Base-by-base conservation (phyloP, 108 stramenopile genomes). In the Asterionellopsis glacialis region DNA sequence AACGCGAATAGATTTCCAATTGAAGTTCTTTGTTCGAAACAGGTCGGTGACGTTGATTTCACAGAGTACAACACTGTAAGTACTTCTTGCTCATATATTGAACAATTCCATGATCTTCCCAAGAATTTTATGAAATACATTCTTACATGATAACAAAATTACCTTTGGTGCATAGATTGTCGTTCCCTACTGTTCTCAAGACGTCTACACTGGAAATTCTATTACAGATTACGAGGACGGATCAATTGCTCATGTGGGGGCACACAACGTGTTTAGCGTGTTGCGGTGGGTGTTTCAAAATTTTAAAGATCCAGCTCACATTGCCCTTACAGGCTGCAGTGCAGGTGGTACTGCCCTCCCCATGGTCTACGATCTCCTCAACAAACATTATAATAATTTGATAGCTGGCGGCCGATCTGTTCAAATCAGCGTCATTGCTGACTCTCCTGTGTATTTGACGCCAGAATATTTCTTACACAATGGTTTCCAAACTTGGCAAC, bases 171-270 rank as follows among this genome's bases (percentile, higher is more conserved):
- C n/a, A n/a, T 33, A 33, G 33, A 33, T 33, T 33, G 33, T 75
- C 9, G 44, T 82, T 4, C 80, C 80, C 0, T 82, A 82, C 53
- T 82, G 80, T 42, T 74, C 75, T 3, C 79, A 80, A 59, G 79
- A 80, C 60, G 64, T 76, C 43, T 72, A 76, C 45, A 28, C 73
- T 21, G 79, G 79, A 26, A 56, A 41, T 27, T 57, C 64, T 7
- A 59, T 59, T 1, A 38, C 60, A n/a, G 33, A 40, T 18, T 71
- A 71, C 38, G 41, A 41, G 16, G 70, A 72, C 40, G 58, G 22
- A 26, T 60, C 42, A 65, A 59, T 38, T 45, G 19, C 52, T 14
- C 76, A 81, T 52, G 57, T 45, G 19, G 80, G 80, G 19, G 76
- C 55, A 5, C 64, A 74, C 44, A 82, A 82, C 50, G 45, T 67